Evolutionary conservation across 164 flowering plant species (phyloP).

Genomic region (grape (Vitis vinifera)): DNA sequence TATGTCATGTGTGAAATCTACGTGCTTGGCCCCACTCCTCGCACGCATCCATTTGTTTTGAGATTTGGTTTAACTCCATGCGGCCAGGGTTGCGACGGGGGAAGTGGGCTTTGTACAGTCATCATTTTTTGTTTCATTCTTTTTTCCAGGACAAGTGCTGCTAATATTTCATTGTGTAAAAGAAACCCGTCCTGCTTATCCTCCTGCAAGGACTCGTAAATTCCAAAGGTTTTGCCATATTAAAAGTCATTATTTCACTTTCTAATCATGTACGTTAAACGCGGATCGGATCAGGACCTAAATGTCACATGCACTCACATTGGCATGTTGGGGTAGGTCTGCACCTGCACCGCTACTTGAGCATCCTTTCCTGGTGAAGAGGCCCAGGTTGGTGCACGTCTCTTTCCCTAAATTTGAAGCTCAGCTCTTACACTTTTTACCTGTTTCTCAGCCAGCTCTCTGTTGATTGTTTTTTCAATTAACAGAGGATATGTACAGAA

Average conservation of each 20-base stretch:
- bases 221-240: neutral
- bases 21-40: neutral
- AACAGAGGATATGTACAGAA: too few species aligned
- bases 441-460: too few species aligned
- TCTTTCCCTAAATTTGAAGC: too few species aligned
- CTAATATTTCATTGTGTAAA: neutral
- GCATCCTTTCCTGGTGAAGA: too few species aligned
- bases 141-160: constrained; percentile 7
- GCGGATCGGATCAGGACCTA: too few species aligned
- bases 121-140: constrained; percentile 1
- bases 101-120: constrained; percentile 25
- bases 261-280: neutral
- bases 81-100: constrained; percentile 8
- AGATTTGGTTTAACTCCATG: constrained; percentile 4
- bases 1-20: neutral
- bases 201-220: neutral
- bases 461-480: too few species aligned
- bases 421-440: too few species aligned
- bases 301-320: neutral
- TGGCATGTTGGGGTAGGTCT: too few species aligned
- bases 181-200: neutral
- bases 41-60: neutral
- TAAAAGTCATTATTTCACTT: neutral
- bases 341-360: too few species aligned
- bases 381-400: too few species aligned